These are phyloP conservation scores for Aspergillus phoenicis DNA, from an alignment of 2,329 filamentous ascomycete genomes.

Conservation along the genomic window DNA sequence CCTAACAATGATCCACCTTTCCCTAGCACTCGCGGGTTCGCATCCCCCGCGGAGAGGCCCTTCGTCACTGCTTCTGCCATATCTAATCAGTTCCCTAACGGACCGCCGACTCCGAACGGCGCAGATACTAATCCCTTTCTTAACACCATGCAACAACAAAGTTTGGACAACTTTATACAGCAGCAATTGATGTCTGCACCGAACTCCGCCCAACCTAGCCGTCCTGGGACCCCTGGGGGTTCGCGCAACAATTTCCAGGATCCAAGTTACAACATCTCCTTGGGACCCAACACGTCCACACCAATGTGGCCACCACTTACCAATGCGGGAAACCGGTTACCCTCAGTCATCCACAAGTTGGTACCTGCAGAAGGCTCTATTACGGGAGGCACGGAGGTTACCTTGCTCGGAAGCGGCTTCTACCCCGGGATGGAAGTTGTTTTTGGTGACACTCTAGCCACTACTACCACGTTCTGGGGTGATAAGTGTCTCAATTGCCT, in stretches of 20 bases:
- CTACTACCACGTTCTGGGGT: slow-evolving; percentile 79
- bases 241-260: slow-evolving; percentile 48
- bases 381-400: slow-evolving; percentile 83
- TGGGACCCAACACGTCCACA: slow-evolving; percentile 51
- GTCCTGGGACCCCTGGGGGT: slow-evolving; percentile 69
- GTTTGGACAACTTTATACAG: slow-evolving; percentile 66
- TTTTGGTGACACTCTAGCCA: slow-evolving; percentile 72
- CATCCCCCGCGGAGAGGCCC: slow-evolving; percentile 47
- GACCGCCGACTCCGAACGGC: slow-evolving; percentile 67
- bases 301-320: slow-evolving; percentile 57
- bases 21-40: slow-evolving; percentile 40
- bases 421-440: slow-evolving; percentile 78
- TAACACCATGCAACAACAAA: slow-evolving; percentile 61
- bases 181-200: slow-evolving; percentile 72
- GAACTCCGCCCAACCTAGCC: slow-evolving; percentile 71
- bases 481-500: slow-evolving; percentile 78
- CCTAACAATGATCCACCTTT: slow-evolving; percentile 46
- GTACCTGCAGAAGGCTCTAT: slow-evolving; percentile 81
- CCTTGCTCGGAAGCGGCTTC: slow-evolving; percentile 78
- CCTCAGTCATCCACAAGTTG: slow-evolving; percentile 75
- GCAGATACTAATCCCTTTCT: slow-evolving; percentile 64
- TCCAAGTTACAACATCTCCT: slow-evolving; percentile 29
- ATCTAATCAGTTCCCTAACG: slow-evolving; percentile 56
- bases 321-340: slow-evolving; percentile 54
- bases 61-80: slow-evolving; percentile 50